Evolutionary conservation across 306 rosid genomes (phyloP), one percentile per base, ranked within the genome.

Genomic region (Macrotyloma uniflorum): DNA sequence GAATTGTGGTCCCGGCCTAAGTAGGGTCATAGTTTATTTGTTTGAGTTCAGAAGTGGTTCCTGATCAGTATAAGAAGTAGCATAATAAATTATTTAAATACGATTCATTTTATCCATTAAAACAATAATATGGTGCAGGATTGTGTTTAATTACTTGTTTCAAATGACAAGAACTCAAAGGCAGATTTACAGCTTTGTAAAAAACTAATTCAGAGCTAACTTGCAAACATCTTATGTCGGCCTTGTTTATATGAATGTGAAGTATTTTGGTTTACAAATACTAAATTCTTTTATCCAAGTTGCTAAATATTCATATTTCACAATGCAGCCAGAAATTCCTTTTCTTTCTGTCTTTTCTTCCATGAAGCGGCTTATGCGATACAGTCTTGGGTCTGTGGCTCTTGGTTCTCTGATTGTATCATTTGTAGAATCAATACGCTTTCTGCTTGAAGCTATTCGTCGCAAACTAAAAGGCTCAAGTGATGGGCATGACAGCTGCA

Each of bases 301-400:
- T 62, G 58, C 43, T 82, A 13, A 85, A 67, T 72, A 14, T 66
- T 79, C 4, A 79, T 28, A 18, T 79, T 85, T 79, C 42, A 69
- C 58, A 30, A 54, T 88, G 94, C 97, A 95, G 99, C 86, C 86
- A 10, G 98, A 93, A 65, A 95, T 95, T 81, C 96, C 97, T 45
- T 95, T 93, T 79, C 91, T 93, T 77, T 89, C 99, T 5, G 99
- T 95, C n/a, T 86, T 95, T 82, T 88, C 99, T 81, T 89, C 97
- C 49, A 88, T 90, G 93, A 91, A 86, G 78, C 85, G 96, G 89
- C 91, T 95, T 33, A 76, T 84, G 67, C 87, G 97, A 66, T 95
- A 95, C 83, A 84, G 85, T 82, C 93, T 95, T 11, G 99, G 99
- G 63, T 95, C 99, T 15, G 86, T 95, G 69, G 98, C 97, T 74